Conservation (phyloP, 148 eudicot species). For the Vaccinium vitisidaea region DNA sequence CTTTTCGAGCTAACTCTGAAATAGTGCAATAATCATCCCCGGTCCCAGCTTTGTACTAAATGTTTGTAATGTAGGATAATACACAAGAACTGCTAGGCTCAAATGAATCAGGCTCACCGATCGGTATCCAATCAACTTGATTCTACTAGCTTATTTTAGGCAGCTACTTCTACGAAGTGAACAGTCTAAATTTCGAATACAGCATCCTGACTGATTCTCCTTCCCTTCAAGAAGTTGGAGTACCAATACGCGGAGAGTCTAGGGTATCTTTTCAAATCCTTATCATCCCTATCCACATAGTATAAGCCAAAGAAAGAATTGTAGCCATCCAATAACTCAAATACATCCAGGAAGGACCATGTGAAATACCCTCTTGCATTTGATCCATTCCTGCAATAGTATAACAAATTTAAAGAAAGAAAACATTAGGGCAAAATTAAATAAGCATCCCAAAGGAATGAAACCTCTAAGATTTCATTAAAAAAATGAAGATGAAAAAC, state of each 20-base stretch:
- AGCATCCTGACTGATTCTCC: background rate
- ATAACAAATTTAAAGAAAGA: background rate
- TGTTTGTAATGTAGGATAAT: background rate
- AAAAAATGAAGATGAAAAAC: background rate
- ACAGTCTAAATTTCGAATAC: background rate
- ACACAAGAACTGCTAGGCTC: background rate
- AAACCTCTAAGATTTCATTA: background rate
- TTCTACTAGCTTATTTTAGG: too few relatives aligned
- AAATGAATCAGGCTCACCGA: background rate
- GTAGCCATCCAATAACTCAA: slow-evolving; percentile 47
- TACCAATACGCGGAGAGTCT: slow-evolving; percentile 74
- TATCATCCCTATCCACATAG: slow-evolving; percentile 57
- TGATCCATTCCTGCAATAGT: slow-evolving; percentile 54
- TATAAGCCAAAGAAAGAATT: slow-evolving; percentile 42
- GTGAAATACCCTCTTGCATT: slow-evolving; percentile 62
- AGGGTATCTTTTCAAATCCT: slow-evolving; percentile 45
- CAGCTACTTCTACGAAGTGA: too few relatives aligned
- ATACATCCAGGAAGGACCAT: slow-evolving; percentile 70
- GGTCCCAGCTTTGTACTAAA: background rate
- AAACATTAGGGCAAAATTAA: background rate
- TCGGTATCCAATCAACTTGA: too few relatives aligned
- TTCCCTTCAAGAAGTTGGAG: slow-evolving; percentile 51
- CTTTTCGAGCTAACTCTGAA: background rate
- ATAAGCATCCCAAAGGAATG: background rate
- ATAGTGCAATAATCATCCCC: background rate